Evolutionary conservation across 352 stramenopile species (phyloP).

Genomic region (Saprolegnia parasitica): DNA sequence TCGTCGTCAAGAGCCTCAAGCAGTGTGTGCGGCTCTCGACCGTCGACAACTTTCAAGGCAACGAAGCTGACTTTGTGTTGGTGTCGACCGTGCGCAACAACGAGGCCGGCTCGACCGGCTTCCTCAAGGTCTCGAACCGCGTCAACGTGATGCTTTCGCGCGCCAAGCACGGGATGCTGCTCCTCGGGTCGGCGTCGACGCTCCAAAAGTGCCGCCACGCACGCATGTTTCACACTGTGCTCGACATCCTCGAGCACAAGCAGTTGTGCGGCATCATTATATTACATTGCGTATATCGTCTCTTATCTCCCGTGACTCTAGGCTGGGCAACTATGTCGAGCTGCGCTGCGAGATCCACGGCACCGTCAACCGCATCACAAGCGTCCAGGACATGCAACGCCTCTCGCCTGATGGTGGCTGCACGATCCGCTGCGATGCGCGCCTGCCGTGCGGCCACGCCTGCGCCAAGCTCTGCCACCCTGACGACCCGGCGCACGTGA

Average conservation of each 20-base stretch:
- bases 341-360: conserved; percentile 43
- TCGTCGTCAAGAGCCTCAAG: conserved; percentile 31
- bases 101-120: conserved; percentile 51
- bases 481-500: conserved; percentile 20
- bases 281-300: not conserved
- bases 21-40: conserved; percentile 44
- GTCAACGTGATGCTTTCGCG: conserved; percentile 66
- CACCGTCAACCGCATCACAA: conserved; percentile 37
- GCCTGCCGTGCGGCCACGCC: conserved; percentile 49
- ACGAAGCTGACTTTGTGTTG: conserved; percentile 67
- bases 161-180: conserved; percentile 49
- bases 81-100: conserved; percentile 63
- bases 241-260: conserved; percentile 48
- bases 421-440: conserved; percentile 41
- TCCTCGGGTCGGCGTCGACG: conserved; percentile 52
- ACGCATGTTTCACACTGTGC: conserved; percentile 47
- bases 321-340: conserved; percentile 19
- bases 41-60: conserved; percentile 73
- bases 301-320: not conserved
- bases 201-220: conserved; percentile 38
- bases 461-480: conserved; percentile 31
- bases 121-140: conserved; percentile 62
- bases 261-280: conserved; percentile 31
- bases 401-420: conserved; percentile 72
- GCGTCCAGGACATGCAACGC: conserved; percentile 38